Evolutionary conservation across 2,329 filamentous ascomycete species (phyloP).

Genomic region (Bipolaris zeicola): DNA sequence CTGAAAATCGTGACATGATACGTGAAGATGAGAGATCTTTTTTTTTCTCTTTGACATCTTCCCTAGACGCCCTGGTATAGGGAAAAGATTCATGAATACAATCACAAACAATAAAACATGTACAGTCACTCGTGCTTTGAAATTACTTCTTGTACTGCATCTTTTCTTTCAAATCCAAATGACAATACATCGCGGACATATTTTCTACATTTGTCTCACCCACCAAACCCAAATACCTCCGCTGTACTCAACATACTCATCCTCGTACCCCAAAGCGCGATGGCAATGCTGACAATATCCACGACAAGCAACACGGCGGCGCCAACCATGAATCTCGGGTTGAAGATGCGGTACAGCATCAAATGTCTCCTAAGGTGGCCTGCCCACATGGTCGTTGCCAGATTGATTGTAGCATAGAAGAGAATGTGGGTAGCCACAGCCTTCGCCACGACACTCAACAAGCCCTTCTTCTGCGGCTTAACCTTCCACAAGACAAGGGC

Average conservation of each 20-base stretch:
- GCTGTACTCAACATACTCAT: slow-evolving; percentile 78
- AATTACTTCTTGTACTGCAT: not conserved
- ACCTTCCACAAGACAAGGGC: slow-evolving; percentile 89
- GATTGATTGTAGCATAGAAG: slow-evolving; percentile 80
- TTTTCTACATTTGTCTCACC: not conserved
- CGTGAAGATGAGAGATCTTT: no score
- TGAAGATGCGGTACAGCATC: slow-evolving; percentile 96
- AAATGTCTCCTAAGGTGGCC: slow-evolving; percentile 86
- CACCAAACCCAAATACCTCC: slow-evolving; percentile 76
- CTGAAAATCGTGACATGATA: no score
- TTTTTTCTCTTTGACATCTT: no score
- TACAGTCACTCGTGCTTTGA: not conserved
- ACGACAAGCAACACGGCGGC: slow-evolving; percentile 73
- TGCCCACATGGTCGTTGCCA: slow-evolving; percentile 90
- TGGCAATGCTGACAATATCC: slow-evolving; percentile 72
- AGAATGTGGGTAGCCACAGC: slow-evolving; percentile 75
- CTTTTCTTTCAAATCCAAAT: not conserved
- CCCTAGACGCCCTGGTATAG: no score
- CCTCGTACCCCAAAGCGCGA: slow-evolving; percentile 76
- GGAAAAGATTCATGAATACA: no score
- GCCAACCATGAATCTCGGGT: slow-evolving; percentile 86
- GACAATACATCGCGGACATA: not conserved
- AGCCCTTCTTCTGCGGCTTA: slow-evolving; percentile 67
- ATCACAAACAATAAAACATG: no score
- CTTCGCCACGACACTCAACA: slow-evolving; percentile 73